phyloP scores from a whole-genome alignment of 2,329 filamentous ascomycete species.

The Ophiostoma ulmi region DNA sequence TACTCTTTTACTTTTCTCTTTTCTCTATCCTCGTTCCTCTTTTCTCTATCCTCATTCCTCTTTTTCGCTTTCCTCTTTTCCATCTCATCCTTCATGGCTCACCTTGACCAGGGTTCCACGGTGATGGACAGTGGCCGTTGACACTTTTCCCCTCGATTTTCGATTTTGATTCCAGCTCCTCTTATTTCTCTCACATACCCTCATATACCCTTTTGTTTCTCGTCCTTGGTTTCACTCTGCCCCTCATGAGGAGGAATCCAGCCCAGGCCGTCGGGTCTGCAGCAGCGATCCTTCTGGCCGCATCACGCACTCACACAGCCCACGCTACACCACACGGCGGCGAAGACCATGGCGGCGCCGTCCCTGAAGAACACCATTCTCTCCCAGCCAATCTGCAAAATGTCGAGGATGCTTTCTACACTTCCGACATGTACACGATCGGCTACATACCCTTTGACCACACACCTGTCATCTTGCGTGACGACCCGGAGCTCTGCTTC shows the following conservation, averaged over 20 bases:
- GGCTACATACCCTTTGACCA: constrained; percentile 3
- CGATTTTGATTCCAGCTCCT: background rate
- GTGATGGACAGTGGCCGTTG: constrained; percentile 7
- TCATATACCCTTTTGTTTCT: background rate
- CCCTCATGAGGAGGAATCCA: background rate
- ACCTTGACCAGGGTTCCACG: background rate
- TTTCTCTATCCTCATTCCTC: background rate
- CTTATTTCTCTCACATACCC: background rate
- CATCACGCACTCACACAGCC: background rate
- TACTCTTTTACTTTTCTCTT: background rate
- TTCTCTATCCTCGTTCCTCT: background rate
- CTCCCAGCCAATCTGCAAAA: background rate
- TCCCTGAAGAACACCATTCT: background rate
- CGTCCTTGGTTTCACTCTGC: background rate
- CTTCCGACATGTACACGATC: constrained; percentile 3
- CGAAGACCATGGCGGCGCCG: constrained; percentile 12
- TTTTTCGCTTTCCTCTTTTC: background rate
- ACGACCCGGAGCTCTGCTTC: constrained; percentile 15
- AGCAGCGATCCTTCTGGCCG: constrained; percentile 1
- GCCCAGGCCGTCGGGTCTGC: constrained; percentile 8
- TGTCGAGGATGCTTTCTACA: background rate
- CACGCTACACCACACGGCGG: background rate
- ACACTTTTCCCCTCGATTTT: background rate
- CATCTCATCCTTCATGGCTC: background rate
- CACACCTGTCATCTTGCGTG: background rate